These are phyloP conservation scores for Wickerhamomyces strasburgensis DNA, from an alignment of 805 yeast genomes.

Conservation along the genomic window DNA sequence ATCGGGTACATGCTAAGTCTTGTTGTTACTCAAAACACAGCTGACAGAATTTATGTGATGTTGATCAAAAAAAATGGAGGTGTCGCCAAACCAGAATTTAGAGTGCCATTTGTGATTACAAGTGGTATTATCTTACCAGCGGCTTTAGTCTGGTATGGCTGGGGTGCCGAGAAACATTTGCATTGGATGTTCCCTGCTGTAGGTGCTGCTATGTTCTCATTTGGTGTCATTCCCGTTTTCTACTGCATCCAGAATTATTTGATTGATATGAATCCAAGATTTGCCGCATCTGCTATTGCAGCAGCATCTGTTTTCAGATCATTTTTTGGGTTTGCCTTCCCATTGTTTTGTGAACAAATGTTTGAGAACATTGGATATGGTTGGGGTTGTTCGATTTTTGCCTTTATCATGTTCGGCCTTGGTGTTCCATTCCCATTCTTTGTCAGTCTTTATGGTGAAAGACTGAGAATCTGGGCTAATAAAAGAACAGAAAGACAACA, in stretches of 20 bases:
- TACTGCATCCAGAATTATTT: slow-evolving; percentile 63
- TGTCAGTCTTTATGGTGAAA: slow-evolving; percentile 52
- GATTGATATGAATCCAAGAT: slow-evolving; percentile 65
- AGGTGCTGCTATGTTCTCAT: slow-evolving; percentile 57
- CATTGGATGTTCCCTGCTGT: slow-evolving; percentile 62
- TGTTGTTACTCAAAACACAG: slow-evolving; percentile 40
- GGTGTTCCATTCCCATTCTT: slow-evolving; percentile 68
- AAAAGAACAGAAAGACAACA: slow-evolving; percentile 41
- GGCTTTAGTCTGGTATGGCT: slow-evolving; percentile 67
- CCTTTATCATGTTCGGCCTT: slow-evolving; percentile 46
- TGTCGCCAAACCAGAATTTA: slow-evolving; percentile 54
- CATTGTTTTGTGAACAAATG: slow-evolving; percentile 57
- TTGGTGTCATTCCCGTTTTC: slow-evolving; percentile 58
- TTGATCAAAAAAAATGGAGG: slow-evolving; percentile 43
- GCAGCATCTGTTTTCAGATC: slow-evolving; percentile 68
- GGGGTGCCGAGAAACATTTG: slow-evolving; percentile 54
- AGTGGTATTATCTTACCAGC: slow-evolving; percentile 50
- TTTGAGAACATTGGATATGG: slow-evolving; percentile 56
- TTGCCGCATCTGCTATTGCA: slow-evolving; percentile 64
- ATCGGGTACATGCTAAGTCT: slow-evolving; percentile 50
- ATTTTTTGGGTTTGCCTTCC: slow-evolving; percentile 63
- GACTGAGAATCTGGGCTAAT: slow-evolving; percentile 55
- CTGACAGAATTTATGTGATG: slow-evolving; percentile 35
- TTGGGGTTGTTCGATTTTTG: slow-evolving; percentile 68
- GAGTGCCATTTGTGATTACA: slow-evolving; percentile 47